A percentile compares a stretch with the other conserved stretches of the same genome.
Evolutionary conservation across 768 basidiomycete species (phyloP).

Genomic region (Suillus placidus): DNA sequence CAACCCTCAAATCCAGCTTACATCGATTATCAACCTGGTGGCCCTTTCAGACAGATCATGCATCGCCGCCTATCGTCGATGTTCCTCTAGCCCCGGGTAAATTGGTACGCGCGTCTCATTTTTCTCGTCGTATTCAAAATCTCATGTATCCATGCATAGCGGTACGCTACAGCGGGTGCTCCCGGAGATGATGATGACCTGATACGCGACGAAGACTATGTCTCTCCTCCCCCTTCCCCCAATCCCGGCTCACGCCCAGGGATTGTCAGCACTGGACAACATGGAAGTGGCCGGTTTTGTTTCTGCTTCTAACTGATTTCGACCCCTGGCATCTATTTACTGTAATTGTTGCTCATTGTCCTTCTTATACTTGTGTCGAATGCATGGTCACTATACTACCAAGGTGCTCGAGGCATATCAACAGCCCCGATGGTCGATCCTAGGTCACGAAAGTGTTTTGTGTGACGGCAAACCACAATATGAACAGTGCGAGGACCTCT

Average conservation of each 20-base stretch:
- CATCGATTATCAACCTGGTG: background rate
- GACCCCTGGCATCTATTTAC: background rate
- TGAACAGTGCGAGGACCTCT: too few relatives aligned
- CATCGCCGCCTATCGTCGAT: background rate
- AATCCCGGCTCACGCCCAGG: background rate
- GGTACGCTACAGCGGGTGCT: background rate
- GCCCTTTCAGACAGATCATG: background rate
- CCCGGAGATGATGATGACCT: background rate
- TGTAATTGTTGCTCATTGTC: too few relatives aligned
- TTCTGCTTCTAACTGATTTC: constrained; percentile 9
- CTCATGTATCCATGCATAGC: background rate
- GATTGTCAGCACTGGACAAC: background rate
- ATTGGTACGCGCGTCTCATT: background rate
- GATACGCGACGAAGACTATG: background rate
- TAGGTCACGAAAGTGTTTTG: too few relatives aligned
- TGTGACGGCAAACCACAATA: too few relatives aligned
- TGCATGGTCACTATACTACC: too few relatives aligned
- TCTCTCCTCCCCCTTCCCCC: background rate
- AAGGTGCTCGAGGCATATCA: too few relatives aligned
- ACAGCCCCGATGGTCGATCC: too few relatives aligned
- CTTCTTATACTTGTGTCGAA: too few relatives aligned
- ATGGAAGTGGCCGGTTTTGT: background rate
- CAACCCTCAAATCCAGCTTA: background rate
- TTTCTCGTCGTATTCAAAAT: background rate
- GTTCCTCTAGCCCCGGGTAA: background rate